phyloP scores from a whole-genome alignment of 257 asterid genomes.

The Solanum habrochaites region DNA sequence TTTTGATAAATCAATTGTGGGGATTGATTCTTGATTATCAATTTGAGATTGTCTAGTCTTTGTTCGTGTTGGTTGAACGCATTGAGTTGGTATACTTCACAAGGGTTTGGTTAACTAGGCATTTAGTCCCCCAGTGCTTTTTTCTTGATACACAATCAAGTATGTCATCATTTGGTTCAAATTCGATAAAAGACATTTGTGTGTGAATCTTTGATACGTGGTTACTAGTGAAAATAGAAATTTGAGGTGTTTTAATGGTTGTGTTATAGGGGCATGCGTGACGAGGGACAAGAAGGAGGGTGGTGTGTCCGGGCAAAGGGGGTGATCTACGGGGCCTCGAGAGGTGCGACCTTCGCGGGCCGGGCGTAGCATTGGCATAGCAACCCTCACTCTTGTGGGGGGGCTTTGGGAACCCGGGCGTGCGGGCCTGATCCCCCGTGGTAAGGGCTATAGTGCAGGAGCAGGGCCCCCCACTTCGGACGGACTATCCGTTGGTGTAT shows the following conservation, averaged over 20 bases:
- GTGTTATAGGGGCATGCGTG: too few relatives aligned
- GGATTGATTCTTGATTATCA: conserved; percentile 18
- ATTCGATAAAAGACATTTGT: neutral
- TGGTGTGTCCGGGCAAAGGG: too few relatives aligned
- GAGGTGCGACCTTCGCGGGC: too few relatives aligned
- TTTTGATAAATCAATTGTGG: conserved; percentile 32
- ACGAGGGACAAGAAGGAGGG: too few relatives aligned
- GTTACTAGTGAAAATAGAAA: neutral
- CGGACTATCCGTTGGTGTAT: too few relatives aligned
- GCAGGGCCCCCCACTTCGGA: too few relatives aligned
- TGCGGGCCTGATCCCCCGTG: too few relatives aligned
- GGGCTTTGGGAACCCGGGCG: too few relatives aligned
- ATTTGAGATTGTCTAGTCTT: conserved; percentile 10
- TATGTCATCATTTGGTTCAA: conserved; percentile 1
- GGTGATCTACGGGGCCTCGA: too few relatives aligned
- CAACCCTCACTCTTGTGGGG: too few relatives aligned
- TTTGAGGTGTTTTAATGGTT: neutral
- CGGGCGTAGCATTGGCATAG: too few relatives aligned
- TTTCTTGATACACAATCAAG: conserved; percentile 24
- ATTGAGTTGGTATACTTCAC: conserved; percentile 13
- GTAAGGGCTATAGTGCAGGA: too few relatives aligned
- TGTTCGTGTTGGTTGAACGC: conserved; percentile 22
- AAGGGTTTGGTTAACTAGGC: conserved; percentile 26
- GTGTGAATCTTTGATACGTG: neutral
- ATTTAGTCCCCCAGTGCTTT: conserved; percentile 40